Evolutionary conservation across 2,329 filamentous ascomycete genomes (phyloP).

Genomic region (Curvularia sp.): DNA sequence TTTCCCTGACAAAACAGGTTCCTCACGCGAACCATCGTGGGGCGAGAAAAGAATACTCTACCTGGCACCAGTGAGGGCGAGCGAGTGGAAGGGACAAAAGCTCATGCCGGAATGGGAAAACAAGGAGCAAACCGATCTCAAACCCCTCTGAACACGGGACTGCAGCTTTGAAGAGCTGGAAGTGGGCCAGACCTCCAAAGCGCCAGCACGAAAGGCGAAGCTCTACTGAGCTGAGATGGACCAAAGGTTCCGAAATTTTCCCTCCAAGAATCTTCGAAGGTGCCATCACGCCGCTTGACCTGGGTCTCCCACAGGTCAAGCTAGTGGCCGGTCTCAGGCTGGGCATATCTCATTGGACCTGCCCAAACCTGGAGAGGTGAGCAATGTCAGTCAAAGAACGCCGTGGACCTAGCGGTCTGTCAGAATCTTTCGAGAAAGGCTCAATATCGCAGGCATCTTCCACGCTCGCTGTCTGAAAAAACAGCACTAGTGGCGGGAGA

Average conservation of each 20-base stretch:
- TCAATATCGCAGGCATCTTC: conserved; percentile 30
- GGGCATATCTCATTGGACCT: background rate
- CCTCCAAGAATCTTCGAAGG: background rate
- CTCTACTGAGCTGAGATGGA: background rate
- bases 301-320: conserved; percentile 10
- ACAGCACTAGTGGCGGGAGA: conserved; percentile 24
- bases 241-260: background rate
- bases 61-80: conserved; percentile 20
- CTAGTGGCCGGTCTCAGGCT: conserved; percentile 1
- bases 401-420: conserved; percentile 35
- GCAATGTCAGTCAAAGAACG: conserved; percentile 20
- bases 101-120: conserved; percentile 12
- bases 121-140: conserved; percentile 17
- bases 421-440: conserved; percentile 20
- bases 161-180: conserved; percentile 4
- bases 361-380: conserved; percentile 15
- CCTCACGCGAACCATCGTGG: conserved; percentile 29
- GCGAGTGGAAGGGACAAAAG: conserved; percentile 1
- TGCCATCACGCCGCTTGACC: background rate
- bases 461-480: conserved; percentile 26
- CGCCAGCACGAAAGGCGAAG: conserved; percentile 6
- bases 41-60: conserved; percentile 26
- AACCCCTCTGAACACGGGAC: conserved; percentile 10
- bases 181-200: conserved; percentile 10
- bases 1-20: conserved; percentile 33